Evolutionary conservation across 2,329 filamentous ascomycete genomes (phyloP), one percentile per base, ranked within the genome.

Genomic region (Onygenales sp.): DNA sequence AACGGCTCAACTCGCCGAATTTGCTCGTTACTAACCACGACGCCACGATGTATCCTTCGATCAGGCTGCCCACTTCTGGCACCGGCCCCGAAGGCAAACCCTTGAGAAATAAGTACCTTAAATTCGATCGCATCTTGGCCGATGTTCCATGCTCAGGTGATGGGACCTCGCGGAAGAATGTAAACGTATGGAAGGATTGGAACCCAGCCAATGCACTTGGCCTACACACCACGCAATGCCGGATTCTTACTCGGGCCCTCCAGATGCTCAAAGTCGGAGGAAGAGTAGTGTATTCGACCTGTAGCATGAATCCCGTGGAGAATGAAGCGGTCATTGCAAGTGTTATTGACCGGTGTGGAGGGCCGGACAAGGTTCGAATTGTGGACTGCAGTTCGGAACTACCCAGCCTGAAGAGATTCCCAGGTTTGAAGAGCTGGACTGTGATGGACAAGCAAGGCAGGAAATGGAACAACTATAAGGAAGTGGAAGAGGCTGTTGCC

Each of bases 141-240:
- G 93, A 98, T 72, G 93, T 98, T 0, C 93, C 93, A 44, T 98
- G 93, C 76, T 94, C 91, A 4, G 93, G 93, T 55, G 93, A 98
- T 64, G 93, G 93, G 54, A 98, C 93, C 0, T 76, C 88, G 53
- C 83, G 93, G 60, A 98, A 98, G 79, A 98, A 98, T 65, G 79
- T 86, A 56, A 89, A 87, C 68, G 79, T 98, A 54, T 98, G 93
- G 93, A 89, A 88, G 66, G 90, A 96, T 62, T 98, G 93, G 93
- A 86, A 80, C 56, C 89, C 91, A 0, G 85, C 84, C 54, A 95
- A 89, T 65, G 92, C 86, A 3, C 77, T 97, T 51, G 93, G 92
- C 27, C 79, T 98, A 36, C 87, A 96, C 70, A 75, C 83, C 36
- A 94, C 89, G 1, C 93, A 98, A 72, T 80, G 89, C 44, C 81